Evolutionary conservation across 495 filamentous ascomycete species (phyloP).

Genomic region (Jackrogersella minutella): DNA sequence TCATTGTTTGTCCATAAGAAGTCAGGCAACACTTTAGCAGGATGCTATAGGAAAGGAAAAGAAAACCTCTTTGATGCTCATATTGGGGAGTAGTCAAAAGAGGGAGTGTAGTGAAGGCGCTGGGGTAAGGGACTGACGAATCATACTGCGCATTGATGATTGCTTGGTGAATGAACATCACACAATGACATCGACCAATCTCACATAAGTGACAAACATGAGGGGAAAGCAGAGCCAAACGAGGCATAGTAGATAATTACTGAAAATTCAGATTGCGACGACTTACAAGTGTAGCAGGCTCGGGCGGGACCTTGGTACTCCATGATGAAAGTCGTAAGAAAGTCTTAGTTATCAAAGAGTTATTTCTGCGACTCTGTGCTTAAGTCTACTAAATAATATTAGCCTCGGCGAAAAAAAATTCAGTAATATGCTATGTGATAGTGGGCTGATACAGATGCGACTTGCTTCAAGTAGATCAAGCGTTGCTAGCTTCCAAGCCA

Average conservation of each 20-base stretch:
- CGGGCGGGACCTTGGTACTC: slow-evolving; percentile 50
- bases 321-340: slow-evolving; percentile 42
- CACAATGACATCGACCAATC: neutral
- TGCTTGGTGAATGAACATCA: slow-evolving; percentile 7
- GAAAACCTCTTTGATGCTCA: neutral
- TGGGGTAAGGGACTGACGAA: neutral
- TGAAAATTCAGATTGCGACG: neutral
- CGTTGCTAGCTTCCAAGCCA: slow-evolving; percentile 1
- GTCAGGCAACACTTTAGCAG: neutral
- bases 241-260: neutral
- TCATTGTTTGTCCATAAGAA: slow-evolving; percentile 43
- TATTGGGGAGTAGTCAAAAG: neutral
- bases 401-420: neutral
- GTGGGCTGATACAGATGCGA: neutral
- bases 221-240: neutral
- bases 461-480: neutral
- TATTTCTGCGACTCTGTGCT: neutral
- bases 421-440: slow-evolving; percentile 1
- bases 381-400: neutral
- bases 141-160: neutral
- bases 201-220: neutral
- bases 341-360: neutral
- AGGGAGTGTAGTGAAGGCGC: neutral
- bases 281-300: slow-evolving; percentile 62
- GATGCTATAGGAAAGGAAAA: neutral